These are phyloP conservation scores for Xylaria sp. DNA, from an alignment of 2,329 filamentous ascomycete species.

Conservation along the genomic window DNA sequence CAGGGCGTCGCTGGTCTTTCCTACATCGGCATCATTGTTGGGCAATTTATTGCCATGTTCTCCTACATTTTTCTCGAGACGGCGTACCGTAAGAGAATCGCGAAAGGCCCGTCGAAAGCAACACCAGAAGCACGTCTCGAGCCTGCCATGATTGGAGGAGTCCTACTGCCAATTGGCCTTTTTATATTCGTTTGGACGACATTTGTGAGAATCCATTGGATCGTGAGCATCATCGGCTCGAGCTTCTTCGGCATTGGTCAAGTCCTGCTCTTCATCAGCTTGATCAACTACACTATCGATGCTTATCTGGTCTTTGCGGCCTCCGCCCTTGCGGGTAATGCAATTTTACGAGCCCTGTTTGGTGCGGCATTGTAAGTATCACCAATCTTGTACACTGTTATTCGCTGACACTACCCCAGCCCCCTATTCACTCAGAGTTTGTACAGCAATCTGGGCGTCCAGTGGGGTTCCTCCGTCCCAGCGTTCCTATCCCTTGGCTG, in stretches of 20 bases:
- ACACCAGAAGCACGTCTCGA: conserved; percentile 25
- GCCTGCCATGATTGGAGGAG: not conserved
- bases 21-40: conserved; percentile 54
- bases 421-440: not conserved
- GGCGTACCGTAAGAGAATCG: not conserved
- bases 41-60: not conserved
- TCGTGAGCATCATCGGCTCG: conserved; percentile 1
- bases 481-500: not conserved
- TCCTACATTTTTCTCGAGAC: not conserved
- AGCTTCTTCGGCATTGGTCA: conserved; percentile 14
- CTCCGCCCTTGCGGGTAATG: not conserved
- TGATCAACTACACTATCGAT: conserved; percentile 13
- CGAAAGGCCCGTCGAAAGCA: not conserved
- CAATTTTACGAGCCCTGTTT: not conserved
- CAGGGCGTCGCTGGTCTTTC: conserved; percentile 69
- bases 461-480: not conserved
- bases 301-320: conserved; percentile 3
- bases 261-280: conserved; percentile 11
- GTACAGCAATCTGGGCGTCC: not conserved
- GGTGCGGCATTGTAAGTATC: conserved; percentile 1
- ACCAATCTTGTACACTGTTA: not conserved
- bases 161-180: conserved; percentile 19
- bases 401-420: not conserved
- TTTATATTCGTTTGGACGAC: conserved; percentile 31
- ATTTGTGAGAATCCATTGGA: conserved; percentile 17